A percentile compares a stretch with the other conserved stretches of the same genome.
Conservation (phyloP, 306 rosid genomes). For the Vigna radiata region DNA sequence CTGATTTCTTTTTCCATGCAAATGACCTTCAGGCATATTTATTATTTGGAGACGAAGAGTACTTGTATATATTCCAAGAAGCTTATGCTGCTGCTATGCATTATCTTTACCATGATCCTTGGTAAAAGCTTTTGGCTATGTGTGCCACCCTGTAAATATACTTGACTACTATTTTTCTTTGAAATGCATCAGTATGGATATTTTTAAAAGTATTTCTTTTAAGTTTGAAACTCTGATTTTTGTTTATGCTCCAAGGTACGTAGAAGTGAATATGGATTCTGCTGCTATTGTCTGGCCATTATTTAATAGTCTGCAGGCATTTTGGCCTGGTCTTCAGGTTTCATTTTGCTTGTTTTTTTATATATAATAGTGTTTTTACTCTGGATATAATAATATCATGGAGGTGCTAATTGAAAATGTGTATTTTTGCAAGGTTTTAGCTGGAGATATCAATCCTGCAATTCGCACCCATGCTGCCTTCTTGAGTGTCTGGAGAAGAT, state of each 20-base stretch:
- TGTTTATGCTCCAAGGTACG: slow-evolving; percentile 70
- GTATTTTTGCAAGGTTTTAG: slow-evolving; percentile 79
- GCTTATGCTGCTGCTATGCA: slow-evolving; percentile 98
- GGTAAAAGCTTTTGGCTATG: slow-evolving; percentile 71
- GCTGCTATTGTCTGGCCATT: slow-evolving; percentile 97
- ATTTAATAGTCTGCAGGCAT: slow-evolving; percentile 97
- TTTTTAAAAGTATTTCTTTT: slow-evolving; percentile 35
- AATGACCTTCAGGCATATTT: slow-evolving; percentile 78
- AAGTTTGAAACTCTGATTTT: slow-evolving; percentile 39
- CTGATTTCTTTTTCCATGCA: slow-evolving; percentile 42
- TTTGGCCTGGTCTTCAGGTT: slow-evolving; percentile 99
- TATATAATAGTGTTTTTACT: slow-evolving; percentile 27
- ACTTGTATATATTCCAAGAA: slow-evolving; percentile 93
- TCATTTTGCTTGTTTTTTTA: slow-evolving; percentile 34
- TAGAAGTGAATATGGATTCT: slow-evolving; percentile 97
- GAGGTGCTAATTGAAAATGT: slow-evolving; percentile 42
- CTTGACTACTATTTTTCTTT: slow-evolving; percentile 37
- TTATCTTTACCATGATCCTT: slow-evolving; percentile 89
- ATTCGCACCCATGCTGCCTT: slow-evolving; percentile 92
- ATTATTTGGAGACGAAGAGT: slow-evolving; percentile 95
- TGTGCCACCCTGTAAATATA: slow-evolving; percentile 46
- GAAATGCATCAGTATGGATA: slow-evolving; percentile 16
- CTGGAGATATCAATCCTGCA: slow-evolving; percentile 96
- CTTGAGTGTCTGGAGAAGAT: slow-evolving; percentile 97
- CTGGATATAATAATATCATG: slow-evolving; percentile 33